Evolutionary conservation across 2,329 filamentous ascomycete species (phyloP), one percentile per base, ranked within the genome.

Genomic region (Penicillium psychrosexuale): DNA sequence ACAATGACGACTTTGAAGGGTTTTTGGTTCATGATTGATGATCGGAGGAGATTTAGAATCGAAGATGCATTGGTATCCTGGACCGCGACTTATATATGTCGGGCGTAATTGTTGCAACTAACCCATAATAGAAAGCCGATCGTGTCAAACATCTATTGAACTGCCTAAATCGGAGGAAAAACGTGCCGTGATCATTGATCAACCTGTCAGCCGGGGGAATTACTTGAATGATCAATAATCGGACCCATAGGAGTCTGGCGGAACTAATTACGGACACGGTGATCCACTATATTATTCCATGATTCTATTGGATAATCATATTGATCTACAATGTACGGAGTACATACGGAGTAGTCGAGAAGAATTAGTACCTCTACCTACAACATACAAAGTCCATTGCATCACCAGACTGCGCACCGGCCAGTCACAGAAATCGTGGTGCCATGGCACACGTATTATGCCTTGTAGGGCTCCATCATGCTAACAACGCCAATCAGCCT

Each of bases 1-100:
- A 67, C 75, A 43, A 82, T 80, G 48, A 81, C 62, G 22, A 80
- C 71, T 53, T 61, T 61, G 34, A 62, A 63, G 3, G 48, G 33
- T 5, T 53, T 54, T 24, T 36, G 7, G 3, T 47, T 24, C 56
- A 60, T 60, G 17, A 37, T 8, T 24, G 12, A 28, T 8, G 1
- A 3, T n/a, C 19, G 19, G 19, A 5, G 13, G 22, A 28, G 33
- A n/a, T 33, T 38, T 44, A 38, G 13, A 22, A 34, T 9, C 5
- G 5, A 9, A 31, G 17, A 24, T 24, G 13, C 19, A n/a, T n/a
- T n/a, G 5, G 11, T 22, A 17, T 28, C 15, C 5, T 8, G 5
- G 8, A 15, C 9, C 1, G 5, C 3, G 12, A 24, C 37, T 45
- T 45, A 49, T 49, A 49, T 30, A 8, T 42, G 15, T 9, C 3